Evolutionary conservation across 352 stramenopile genomes (phyloP).

Genomic region (Phytophthora foliorum): DNA sequence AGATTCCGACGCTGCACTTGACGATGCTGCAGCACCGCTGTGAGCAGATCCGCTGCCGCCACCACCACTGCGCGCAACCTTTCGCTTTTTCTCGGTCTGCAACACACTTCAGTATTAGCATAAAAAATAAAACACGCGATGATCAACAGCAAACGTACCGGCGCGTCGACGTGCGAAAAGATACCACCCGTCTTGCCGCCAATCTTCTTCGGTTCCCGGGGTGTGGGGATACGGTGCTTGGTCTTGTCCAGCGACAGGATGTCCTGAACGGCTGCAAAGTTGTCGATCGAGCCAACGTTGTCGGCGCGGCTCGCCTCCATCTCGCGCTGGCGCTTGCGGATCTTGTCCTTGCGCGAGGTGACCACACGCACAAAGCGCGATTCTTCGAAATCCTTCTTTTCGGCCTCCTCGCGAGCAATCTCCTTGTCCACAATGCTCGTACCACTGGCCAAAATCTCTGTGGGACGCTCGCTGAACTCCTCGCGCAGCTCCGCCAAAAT

Average conservation of each 20-base stretch:
- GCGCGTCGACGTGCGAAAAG: slow-evolving; percentile 80
- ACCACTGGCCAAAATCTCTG: slow-evolving; percentile 73
- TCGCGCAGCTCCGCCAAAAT: slow-evolving; percentile 88
- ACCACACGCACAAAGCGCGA: slow-evolving; percentile 88
- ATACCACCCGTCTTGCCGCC: slow-evolving; percentile 85
- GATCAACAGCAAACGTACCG: slow-evolving; percentile 40
- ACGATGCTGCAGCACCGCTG: slow-evolving; percentile 2
- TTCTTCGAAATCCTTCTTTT: slow-evolving; percentile 90
- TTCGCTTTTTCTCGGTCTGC: slow-evolving; percentile 77
- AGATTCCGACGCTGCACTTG: slow-evolving; percentile 1
- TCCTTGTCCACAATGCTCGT: slow-evolving; percentile 83
- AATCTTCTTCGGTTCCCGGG: slow-evolving; percentile 60
- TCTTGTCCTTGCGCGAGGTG: slow-evolving; percentile 90
- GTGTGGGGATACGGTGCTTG: slow-evolving; percentile 75
- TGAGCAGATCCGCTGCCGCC: not conserved
- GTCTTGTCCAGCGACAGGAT: slow-evolving; percentile 78
- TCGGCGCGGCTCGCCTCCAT: slow-evolving; percentile 78
- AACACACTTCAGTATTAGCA: slow-evolving; percentile 12
- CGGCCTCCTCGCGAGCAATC: slow-evolving; percentile 79
- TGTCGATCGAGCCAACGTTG: slow-evolving; percentile 87
- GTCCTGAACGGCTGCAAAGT: slow-evolving; percentile 85
- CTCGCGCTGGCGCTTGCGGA: slow-evolving; percentile 87
- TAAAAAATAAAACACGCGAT: not conserved
- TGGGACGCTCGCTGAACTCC: slow-evolving; percentile 86
- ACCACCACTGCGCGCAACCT: slow-evolving; percentile 34